phyloP scores from a whole-genome alignment of 2,329 filamentous ascomycete species.

The Neofusicoccum sp. region DNA sequence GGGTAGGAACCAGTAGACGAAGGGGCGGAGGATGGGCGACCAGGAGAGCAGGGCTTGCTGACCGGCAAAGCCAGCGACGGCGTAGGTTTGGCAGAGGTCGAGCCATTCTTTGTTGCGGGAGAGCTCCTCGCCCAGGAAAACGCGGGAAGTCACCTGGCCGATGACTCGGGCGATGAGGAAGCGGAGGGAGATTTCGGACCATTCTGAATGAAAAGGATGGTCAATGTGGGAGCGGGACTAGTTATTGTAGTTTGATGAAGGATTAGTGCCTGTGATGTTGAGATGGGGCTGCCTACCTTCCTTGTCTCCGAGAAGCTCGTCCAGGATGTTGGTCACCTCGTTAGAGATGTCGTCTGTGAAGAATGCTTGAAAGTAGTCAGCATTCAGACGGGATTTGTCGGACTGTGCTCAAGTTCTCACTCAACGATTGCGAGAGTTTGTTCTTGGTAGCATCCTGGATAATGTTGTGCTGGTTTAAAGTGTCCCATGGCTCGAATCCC shows the following conservation, averaged over 20 bases:
- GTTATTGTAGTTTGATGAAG: background rate
- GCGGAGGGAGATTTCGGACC: conserved; percentile 6
- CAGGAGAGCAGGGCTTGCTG: conserved; percentile 34
- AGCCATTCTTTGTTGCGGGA: conserved; percentile 27
- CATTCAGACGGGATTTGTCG: background rate
- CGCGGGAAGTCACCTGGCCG: conserved; percentile 56
- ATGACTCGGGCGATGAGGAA: conserved; percentile 49
- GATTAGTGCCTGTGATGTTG: too few relatives aligned
- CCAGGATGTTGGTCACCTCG: background rate
- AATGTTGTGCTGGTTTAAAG: background rate
- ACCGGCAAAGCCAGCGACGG: conserved; percentile 38
- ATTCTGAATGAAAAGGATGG: background rate
- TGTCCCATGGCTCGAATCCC: conserved; percentile 1
- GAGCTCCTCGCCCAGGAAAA: conserved; percentile 53
- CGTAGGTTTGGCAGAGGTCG: conserved; percentile 30
- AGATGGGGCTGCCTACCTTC: too few relatives aligned
- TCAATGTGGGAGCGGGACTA: background rate
- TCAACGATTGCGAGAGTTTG: conserved; percentile 10
- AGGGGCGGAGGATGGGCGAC: conserved; percentile 38
- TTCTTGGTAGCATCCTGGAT: conserved; percentile 8
- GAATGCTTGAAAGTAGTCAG: background rate
- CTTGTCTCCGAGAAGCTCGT: background rate
- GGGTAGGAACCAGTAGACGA: background rate
- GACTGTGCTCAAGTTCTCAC: background rate
- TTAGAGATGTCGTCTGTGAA: background rate